phyloP scores from a whole-genome alignment of 2,329 filamentous ascomycete genomes.

The Gyromitra esculenta region DNA sequence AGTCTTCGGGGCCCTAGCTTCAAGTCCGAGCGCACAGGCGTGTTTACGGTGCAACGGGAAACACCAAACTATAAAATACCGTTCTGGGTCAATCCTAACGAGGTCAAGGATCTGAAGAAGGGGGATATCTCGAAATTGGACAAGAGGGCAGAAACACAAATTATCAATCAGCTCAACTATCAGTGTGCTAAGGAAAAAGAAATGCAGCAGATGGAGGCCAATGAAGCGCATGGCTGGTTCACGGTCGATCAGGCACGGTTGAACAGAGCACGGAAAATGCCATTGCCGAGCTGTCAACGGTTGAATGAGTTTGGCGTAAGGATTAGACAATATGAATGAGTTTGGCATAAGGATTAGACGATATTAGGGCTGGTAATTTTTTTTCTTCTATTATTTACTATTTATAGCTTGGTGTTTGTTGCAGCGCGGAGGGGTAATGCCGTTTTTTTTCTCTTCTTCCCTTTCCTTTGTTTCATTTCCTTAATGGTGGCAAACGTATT shows the following conservation, averaged over 20 bases:
- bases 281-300: constrained; percentile 67
- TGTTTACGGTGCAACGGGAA: constrained; percentile 77
- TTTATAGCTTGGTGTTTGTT: background rate
- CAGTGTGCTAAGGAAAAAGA: constrained; percentile 79
- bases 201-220: constrained; percentile 72
- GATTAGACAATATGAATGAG: constrained; percentile 29
- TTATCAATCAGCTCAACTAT: constrained; percentile 72
- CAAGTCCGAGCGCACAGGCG: constrained; percentile 76
- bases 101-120: constrained; percentile 75
- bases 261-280: constrained; percentile 70
- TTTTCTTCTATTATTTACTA: background rate
- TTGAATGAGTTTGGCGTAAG: constrained; percentile 62
- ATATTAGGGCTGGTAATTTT: background rate
- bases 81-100: constrained; percentile 84
- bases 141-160: constrained; percentile 76
- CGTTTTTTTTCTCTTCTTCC: constrained; percentile 8
- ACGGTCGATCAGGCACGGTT: constrained; percentile 82
- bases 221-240: constrained; percentile 88
- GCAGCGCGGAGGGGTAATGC: constrained; percentile 26
- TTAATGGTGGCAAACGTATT: constrained; percentile 28
- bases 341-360: background rate
- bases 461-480: constrained; percentile 10
- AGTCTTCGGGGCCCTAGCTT: constrained; percentile 73
- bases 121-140: constrained; percentile 80
- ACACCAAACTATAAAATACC: constrained; percentile 77